Evolutionary conservation across 768 basidiomycete genomes (phyloP), one percentile per base, ranked within the genome.

Genomic region (Phallus indusiatus): DNA sequence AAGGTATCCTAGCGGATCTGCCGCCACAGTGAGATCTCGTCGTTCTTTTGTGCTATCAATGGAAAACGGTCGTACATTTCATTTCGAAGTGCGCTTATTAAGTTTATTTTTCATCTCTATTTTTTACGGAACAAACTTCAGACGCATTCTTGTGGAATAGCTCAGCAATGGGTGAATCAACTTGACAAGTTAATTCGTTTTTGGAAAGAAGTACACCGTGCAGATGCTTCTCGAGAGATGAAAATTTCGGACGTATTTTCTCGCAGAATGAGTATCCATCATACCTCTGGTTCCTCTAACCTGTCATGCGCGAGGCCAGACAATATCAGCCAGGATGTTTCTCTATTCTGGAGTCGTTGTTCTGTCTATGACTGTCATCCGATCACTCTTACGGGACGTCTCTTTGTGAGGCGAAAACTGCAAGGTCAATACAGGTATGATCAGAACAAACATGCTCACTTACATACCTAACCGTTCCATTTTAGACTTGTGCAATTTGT

Each of bases 311-410:
- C 80, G n/a, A 81, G 82, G 62, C 69, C 78, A 16, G 81, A 81
- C 21, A 74, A 76, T 10, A 76, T 80, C 8, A 72, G 82, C 46
- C 78, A 83, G 3, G 78, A 81, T 12, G 72, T 94, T 51, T 74
- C 79, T 52, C 74, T 78, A 0, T 69, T 93, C 49, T 94, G 89
- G 76, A 88, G 89, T 64, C 93, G 90, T 93, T 97, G 95, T 67
- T 76, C 86, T 1, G 68, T 94, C 61, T 81, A 87, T 37, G 84
- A 82, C 0, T 97, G 95, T 66, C 81, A 82, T 60, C 78, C 90
- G 5, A 82, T 94, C 51, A 68, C 84, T 46, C 85, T 84, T 66
- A 76, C 81, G 8, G 91, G 92, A 0, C 84, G 85, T 53, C 68
- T 91, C 46, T 94, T 81, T 64, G 79, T 84, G 67, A 80, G 85